These are phyloP conservation scores for Aspergillus affinis DNA, from an alignment of 495 filamentous ascomycete species.

Conservation along the genomic window DNA sequence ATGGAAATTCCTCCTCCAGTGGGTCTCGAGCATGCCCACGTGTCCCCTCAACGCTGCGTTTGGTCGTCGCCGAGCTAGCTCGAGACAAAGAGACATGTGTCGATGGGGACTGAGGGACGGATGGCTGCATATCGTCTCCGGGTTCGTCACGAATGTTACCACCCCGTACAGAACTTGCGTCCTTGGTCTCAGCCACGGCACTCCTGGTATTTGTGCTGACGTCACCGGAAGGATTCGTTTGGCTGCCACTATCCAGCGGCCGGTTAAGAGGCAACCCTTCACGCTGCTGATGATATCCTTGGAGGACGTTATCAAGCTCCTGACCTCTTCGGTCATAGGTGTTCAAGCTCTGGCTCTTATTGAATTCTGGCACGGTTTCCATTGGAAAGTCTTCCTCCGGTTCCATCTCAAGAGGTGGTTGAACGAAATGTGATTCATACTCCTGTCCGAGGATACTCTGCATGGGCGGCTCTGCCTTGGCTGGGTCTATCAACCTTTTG, in stretches of 20 bases:
- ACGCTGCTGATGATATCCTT: conserved; percentile 45
- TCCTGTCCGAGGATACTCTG: conserved; percentile 58
- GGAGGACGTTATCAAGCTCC: conserved; percentile 48
- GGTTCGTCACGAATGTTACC: conserved; percentile 20
- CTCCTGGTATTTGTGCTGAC: conserved; percentile 20
- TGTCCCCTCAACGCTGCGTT: conserved; percentile 49
- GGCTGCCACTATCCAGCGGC: conserved; percentile 21
- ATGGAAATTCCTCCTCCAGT: conserved; percentile 58
- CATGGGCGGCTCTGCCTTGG: conserved; percentile 48
- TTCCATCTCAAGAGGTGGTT: conserved; percentile 57
- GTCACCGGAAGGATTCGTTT: conserved; percentile 16
- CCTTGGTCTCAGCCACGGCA: conserved; percentile 27
- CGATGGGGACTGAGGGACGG: conserved; percentile 29
- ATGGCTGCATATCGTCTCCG: conserved; percentile 17
- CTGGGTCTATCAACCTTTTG: conserved; percentile 57
- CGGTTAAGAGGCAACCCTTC: conserved; percentile 19
- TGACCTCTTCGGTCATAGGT: conserved; percentile 50
- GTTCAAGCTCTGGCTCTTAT: conserved; percentile 49
- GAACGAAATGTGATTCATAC: conserved; percentile 52
- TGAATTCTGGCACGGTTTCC: conserved; percentile 20
- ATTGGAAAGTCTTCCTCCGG: conserved; percentile 38
- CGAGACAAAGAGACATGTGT: conserved; percentile 31
- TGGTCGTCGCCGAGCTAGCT: conserved; percentile 39
- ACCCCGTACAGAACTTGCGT: conserved; percentile 31
- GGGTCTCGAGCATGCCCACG: conserved; percentile 66